Evolutionary conservation across 805 yeast genomes (phyloP).

Genomic region (Ogataea saltuana): DNA sequence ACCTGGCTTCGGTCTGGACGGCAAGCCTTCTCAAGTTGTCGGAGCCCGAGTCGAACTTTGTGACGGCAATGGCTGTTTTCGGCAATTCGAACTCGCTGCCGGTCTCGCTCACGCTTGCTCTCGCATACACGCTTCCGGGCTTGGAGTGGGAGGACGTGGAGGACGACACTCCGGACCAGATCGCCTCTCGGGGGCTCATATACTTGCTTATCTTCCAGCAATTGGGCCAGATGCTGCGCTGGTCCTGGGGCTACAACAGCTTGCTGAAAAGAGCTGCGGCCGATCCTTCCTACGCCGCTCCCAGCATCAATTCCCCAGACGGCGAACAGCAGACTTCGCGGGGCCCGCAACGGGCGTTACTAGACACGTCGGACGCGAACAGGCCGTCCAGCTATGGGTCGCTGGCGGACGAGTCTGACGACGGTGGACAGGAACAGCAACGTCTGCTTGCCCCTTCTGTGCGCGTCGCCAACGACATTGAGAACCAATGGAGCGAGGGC

Average conservation of each 20-base stretch:
- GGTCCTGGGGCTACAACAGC: conserved; percentile 87
- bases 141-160: conserved; percentile 73
- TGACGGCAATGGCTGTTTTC: conserved; percentile 95
- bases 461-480: conserved; percentile 2
- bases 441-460: conserved; percentile 2
- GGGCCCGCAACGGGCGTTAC: too few relatives aligned
- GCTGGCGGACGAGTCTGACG: conserved; percentile 12
- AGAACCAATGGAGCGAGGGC: conserved; percentile 29
- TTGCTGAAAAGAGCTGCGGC: conserved; percentile 54
- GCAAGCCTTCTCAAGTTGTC: conserved; percentile 58
- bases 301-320: conserved; percentile 15
- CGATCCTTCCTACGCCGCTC: conserved; percentile 32
- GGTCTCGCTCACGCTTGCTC: conserved; percentile 81
- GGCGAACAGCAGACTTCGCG: conserved; percentile 12
- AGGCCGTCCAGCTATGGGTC: conserved; percentile 25
- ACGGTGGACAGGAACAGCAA: conserved; percentile 1
- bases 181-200: conserved; percentile 76
- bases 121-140: conserved; percentile 74
- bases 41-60: conserved; percentile 80
- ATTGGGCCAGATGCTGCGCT: conserved; percentile 76
- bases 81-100: conserved; percentile 96
- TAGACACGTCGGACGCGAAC: too few relatives aligned
- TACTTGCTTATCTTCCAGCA: conserved; percentile 78
- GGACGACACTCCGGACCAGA: conserved; percentile 64
- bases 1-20: conserved; percentile 56